Conservation (phyloP, 2,329 filamentous ascomycete genomes). For the Metarhizium humberi region DNA sequence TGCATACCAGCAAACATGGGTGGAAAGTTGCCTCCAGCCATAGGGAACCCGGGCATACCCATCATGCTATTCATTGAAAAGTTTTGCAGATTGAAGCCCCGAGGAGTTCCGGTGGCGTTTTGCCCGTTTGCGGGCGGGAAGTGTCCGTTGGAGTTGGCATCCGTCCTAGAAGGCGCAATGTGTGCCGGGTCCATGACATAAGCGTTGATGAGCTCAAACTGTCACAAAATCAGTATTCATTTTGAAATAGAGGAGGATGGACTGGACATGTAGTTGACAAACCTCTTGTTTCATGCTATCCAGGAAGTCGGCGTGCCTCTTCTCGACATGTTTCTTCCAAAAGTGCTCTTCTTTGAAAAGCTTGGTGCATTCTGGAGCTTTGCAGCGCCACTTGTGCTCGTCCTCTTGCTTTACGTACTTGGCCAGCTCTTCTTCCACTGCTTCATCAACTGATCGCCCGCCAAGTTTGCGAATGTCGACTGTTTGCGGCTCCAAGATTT, state of each 20-base stretch:
- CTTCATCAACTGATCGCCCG: conserved; percentile 78
- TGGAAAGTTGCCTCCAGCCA: conserved; percentile 36
- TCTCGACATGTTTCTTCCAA: conserved; percentile 97
- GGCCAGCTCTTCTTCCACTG: conserved; percentile 71
- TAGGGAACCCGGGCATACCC: conserved; percentile 50
- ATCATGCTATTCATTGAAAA: conserved; percentile 53
- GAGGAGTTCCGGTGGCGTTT: conserved; percentile 71
- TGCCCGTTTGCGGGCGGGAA: conserved; percentile 76
- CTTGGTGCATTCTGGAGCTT: conserved; percentile 91
- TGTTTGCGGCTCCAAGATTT: conserved; percentile 83
- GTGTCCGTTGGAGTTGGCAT: conserved; percentile 92
- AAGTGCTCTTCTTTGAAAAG: conserved; percentile 96
- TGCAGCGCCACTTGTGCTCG: conserved; percentile 93
- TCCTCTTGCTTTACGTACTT: conserved; percentile 97
- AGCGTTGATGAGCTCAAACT: conserved; percentile 85
- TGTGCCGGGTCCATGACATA: conserved; percentile 93
- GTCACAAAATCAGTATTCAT: conserved; percentile 9
- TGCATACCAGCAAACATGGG: conserved; percentile 46
- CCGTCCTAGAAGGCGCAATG: conserved; percentile 85
- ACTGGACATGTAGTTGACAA: conserved; percentile 66
- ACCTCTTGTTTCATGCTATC: conserved; percentile 76
- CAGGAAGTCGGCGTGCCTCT: conserved; percentile 84
- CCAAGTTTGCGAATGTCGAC: conserved; percentile 86
- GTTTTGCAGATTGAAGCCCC: conserved; percentile 80
- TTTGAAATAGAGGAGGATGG: conserved; percentile 51